A percentile compares a stretch with the other conserved stretches of the same genome.
Conservation (phyloP, 371 early-diverging fungal genomes). For the Neoconidiobolus thromboides region DNA sequence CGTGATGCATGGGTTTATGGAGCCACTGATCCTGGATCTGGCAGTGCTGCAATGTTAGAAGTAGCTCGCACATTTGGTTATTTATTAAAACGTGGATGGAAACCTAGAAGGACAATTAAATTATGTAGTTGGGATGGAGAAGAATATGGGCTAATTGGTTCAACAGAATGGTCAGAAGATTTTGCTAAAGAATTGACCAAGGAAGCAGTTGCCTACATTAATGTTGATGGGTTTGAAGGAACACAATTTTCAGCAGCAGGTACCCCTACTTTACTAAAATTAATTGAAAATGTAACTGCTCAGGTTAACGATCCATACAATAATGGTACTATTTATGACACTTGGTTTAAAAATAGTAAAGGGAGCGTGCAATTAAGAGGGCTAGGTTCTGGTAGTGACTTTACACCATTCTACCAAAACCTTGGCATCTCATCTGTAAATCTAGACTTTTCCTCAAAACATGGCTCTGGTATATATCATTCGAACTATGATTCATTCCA, state of each 20-base stretch:
- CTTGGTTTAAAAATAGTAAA: background rate
- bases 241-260: background rate
- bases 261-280: background rate
- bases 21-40: conserved; percentile 1
- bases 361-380: background rate
- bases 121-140: conserved; percentile 6
- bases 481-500: conserved; percentile 1
- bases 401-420: background rate
- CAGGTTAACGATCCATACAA: background rate
- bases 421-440: background rate
- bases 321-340: background rate
- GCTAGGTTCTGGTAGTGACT: conserved; percentile 3
- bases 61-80: background rate
- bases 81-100: background rate
- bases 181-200: background rate
- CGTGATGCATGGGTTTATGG: conserved; percentile 5
- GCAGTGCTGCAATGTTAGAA: background rate
- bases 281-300: background rate
- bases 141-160: conserved; percentile 4
- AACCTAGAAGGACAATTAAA: conserved; percentile 1
- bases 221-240: conserved; percentile 3
- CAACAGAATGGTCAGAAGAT: conserved; percentile 2
- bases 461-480: background rate
- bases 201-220: conserved; percentile 1
- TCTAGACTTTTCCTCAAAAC: background rate